phyloP scores from a whole-genome alignment of 2,329 filamentous ascomycete genomes.

The Cephalotrichum gorgonifer region DNA sequence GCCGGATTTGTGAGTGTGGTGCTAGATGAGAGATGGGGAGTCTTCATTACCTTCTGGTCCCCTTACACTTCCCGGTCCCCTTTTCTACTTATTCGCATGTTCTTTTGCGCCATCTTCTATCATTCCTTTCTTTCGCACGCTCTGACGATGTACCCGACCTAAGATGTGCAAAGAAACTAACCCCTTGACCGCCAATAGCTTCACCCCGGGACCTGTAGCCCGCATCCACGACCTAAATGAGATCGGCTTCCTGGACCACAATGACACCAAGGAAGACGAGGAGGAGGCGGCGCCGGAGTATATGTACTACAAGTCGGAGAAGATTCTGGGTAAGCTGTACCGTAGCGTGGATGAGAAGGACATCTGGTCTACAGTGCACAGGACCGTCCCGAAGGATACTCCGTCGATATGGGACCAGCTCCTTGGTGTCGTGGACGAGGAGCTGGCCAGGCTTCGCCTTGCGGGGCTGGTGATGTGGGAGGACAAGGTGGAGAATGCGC shows the following conservation, averaged over 20 bases:
- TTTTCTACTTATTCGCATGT: neutral
- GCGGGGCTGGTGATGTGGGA: conserved; percentile 20
- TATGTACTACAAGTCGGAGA: conserved; percentile 56
- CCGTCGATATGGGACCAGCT: conserved; percentile 34
- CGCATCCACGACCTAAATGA: conserved; percentile 33
- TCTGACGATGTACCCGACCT: too few relatives aligned
- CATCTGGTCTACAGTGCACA: conserved; percentile 47
- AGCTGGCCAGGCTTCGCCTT: conserved; percentile 10
- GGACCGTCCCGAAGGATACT: conserved; percentile 13
- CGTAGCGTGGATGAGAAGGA: conserved; percentile 61
- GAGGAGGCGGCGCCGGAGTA: conserved; percentile 32
- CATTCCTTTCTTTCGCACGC: neutral
- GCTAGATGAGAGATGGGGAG: too few relatives aligned
- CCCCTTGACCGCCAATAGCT: conserved; percentile 18
- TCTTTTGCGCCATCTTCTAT: neutral
- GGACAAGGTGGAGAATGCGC: conserved; percentile 24
- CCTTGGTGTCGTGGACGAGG: conserved; percentile 13
- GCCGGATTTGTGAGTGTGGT: conserved; percentile 44
- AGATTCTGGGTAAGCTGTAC: conserved; percentile 61
- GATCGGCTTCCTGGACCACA: conserved; percentile 22
- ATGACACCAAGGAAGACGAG: conserved; percentile 25
- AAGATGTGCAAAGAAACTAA: too few relatives aligned
- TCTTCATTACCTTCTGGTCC: too few relatives aligned
- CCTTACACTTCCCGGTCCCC: too few relatives aligned
- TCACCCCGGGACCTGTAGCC: conserved; percentile 34